Percentiles rank a stretch among this genome's conserved stretches.
These are phyloP conservation scores for Pueraria montana DNA, from an alignment of 306 rosid species.

Conservation along the genomic window DNA sequence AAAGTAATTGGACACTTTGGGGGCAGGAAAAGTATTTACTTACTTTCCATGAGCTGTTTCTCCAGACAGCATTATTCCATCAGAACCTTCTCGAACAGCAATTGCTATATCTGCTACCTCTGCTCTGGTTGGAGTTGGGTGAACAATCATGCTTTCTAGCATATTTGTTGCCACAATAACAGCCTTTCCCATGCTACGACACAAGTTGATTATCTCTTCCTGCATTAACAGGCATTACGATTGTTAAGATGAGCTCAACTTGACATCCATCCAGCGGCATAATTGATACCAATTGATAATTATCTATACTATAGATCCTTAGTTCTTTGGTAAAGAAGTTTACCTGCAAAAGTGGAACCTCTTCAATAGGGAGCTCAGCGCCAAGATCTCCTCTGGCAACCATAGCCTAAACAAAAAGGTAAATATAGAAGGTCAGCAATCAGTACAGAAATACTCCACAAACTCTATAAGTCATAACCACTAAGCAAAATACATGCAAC, in stretches of 20 bases:
- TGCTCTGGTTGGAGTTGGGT: conserved; percentile 98
- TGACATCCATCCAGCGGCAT: not conserved
- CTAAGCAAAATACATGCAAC: not conserved
- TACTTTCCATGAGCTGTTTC: conserved; percentile 99
- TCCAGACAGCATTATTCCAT: conserved; percentile 95
- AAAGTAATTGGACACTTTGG: conserved; percentile 19
- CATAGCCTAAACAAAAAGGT: conserved; percentile 56
- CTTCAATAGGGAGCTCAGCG: conserved; percentile 69
- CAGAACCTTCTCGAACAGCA: conserved; percentile 99
- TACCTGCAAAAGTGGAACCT: conserved; percentile 68
- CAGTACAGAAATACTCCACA: conserved; percentile 16
- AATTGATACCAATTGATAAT: not conserved
- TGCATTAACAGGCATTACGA: conserved; percentile 44
- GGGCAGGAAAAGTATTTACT: conserved; percentile 45
- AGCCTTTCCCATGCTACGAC: conserved; percentile 99
- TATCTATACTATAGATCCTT: not conserved
- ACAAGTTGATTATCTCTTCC: conserved; percentile 93
- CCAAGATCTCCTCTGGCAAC: conserved; percentile 75
- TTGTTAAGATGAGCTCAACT: conserved; percentile 39
- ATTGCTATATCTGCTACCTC: conserved; percentile 99
- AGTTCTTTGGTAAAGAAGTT: not conserved
- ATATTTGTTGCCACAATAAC: conserved; percentile 98
- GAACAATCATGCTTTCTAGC: conserved; percentile 99
- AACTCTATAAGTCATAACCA: not conserved
- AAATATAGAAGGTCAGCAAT: conserved; percentile 2